Base-by-base conservation (phyloP, 2,329 filamentous ascomycete genomes). In the Fusarium equiseti region DNA sequence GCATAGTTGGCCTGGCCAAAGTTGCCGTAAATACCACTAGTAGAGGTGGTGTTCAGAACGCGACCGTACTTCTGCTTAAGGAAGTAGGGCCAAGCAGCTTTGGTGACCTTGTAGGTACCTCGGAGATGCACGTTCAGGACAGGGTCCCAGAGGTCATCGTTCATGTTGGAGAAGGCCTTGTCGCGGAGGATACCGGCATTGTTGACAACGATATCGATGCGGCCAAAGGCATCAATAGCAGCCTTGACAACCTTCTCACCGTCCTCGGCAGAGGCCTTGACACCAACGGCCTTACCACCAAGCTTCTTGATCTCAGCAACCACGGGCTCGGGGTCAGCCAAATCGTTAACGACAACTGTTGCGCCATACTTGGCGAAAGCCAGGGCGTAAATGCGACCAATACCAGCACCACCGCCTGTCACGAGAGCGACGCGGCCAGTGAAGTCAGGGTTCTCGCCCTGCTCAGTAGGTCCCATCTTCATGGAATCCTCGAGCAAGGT, bases 1-100 rank as follows among this genome's bases (percentile, higher is more conserved):
- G 96, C 89, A 82, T 99, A 99, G 87, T 99, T 99, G 77, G 95
- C 93, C 83, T 99, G 96, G 70, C 96, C 96, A 80, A 99, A 99
- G 88, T 98, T 99, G 75, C 96, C 96, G 80, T 99, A 99, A 81
- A 99, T 97, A 82, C 96, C 96, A 76, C 92, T 97, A 51, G 96
- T 98, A 38, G 94, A 97, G 43, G 96, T 96, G 50, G 96, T 99
- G 87, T 99, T 99, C 78, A 99, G 87, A 67, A 99, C 90, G 77
- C 96, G 94, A 73, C 96, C 96, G 78, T 98, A 99, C 87, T 98
- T 98, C 83, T 99, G 96, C 88, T 98, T 97, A 55, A 98, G 87
- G 87, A 99, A 93, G 82, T 97, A 92, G 53, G 96, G 96, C 94
- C 95, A 99, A 22, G 96, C 96, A 67, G 96, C 96, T 88, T 97